A percentile compares a stretch with the other conserved stretches of the same genome.
Evolutionary conservation across 2,329 filamentous ascomycete species (phyloP).

Genomic region (Claviceps pazoutovae): DNA sequence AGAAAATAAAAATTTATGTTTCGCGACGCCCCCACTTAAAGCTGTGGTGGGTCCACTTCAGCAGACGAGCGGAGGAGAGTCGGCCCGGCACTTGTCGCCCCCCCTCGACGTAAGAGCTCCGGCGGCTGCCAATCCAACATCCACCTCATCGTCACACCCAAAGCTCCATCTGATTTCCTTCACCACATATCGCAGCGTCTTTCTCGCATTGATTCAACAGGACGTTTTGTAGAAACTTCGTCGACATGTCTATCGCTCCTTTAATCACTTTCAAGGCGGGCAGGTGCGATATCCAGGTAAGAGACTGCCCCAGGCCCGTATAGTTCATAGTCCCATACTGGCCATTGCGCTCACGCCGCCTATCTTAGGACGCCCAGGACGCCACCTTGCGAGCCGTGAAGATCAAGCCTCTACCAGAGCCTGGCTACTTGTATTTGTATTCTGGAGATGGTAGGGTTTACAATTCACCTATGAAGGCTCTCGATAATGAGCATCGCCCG

Average conservation of each 20-base stretch:
- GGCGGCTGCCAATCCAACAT: constrained; percentile 12
- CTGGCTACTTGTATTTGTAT: constrained; percentile 87
- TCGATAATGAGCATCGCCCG: too few relatives aligned
- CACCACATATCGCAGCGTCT: constrained; percentile 1
- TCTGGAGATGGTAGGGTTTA: constrained; percentile 60
- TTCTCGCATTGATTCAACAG: background rate
- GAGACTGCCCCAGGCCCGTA: constrained; percentile 15
- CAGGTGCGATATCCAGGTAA: constrained; percentile 70
- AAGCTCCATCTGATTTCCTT: background rate
- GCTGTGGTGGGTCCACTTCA: background rate
- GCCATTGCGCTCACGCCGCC: constrained; percentile 8
- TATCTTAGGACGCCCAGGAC: background rate
- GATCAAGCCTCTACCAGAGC: constrained; percentile 57
- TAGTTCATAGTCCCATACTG: background rate
- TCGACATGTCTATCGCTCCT: constrained; percentile 63
- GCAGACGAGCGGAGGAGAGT: constrained; percentile 7
- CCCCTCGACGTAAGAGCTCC: constrained; percentile 26
- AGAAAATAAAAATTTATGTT: constrained; percentile 2
- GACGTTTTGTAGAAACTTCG: constrained; percentile 1
- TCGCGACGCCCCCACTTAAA: background rate
- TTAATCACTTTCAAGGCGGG: constrained; percentile 96
- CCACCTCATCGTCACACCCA: background rate
- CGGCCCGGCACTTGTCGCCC: constrained; percentile 9
- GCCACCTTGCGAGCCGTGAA: constrained; percentile 37
- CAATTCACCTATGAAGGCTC: background rate